Evolutionary conservation across 169 alveolate species (phyloP), one percentile per base, ranked within the genome.

Genomic region (Eimeria acervulina): DNA sequence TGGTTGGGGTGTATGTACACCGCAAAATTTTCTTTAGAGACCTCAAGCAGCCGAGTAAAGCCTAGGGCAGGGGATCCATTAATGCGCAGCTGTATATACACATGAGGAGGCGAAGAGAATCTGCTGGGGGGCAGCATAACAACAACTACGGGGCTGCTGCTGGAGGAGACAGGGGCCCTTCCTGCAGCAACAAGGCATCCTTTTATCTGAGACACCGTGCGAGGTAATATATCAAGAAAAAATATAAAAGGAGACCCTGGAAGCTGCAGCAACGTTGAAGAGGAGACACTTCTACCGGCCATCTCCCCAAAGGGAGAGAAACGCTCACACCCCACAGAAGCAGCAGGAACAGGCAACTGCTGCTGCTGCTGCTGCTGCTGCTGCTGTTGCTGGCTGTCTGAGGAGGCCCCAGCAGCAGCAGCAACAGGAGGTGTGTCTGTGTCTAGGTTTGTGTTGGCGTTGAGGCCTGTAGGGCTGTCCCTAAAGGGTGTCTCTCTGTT

Each of bases 1-100:
- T 80, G 90, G 6, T 13, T 47, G 63, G 90, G 90, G 90, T 80
- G 90, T 80, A 80, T 47, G 42, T 80, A 80, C 90, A 80, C 90
- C 68, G 52, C 90, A 80, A 47, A 31, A 33, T 61, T 80, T 2
- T 80, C 6, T 1, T 5, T 5, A 33, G 90, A 10, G 2, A 80
- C 90, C 70, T 80, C 70, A 2, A 80, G 17, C 4, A 80, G 90
- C 1, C 90, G 68, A 1, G 70, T 47, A 26, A 44, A 33, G 7
- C 90, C 90, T 10, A 80, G 23, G 90, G 90, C 90, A 42, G 90
- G 90, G 90, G 70, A 68, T 42, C 90, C 90, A 2, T n/a, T 28
- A 33, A 70, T 38, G 31, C 90, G 42, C 38, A 47, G 68, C 68
- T 80, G 90, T 47, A 80, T 13, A 42, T 44, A 80, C 68, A 80